Evolutionary conservation across 1,284 basidiomycete genomes (phyloP), one percentile per base, ranked within the genome.

Genomic region (Fomitopsis betulina): DNA sequence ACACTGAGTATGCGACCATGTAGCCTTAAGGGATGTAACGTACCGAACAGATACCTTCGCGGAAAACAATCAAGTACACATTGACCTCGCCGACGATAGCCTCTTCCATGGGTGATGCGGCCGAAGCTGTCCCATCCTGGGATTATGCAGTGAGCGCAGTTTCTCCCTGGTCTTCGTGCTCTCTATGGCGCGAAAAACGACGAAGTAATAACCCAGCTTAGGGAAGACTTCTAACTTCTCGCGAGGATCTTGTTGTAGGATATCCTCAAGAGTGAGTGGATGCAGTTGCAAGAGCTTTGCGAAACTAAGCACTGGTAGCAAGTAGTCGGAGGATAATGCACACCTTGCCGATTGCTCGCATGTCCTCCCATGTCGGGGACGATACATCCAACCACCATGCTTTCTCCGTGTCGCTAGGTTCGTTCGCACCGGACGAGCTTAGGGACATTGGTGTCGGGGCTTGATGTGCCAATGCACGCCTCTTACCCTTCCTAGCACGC

Each of bases 361-460:
- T 87, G 72, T 97, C 95, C 55, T 90, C 89, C 84, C 93, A 94
- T 0, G 87, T 89, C 1, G 96, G 95, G 65, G 89, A 95, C 19
- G 91, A 84, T 2, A 98, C 86, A 69, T 98, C 94, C 27, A 98
- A 75, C 86, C 94, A 98, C 96, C 95, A 98, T 12, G 91, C 87
- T 57, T 67, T 67, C 56, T 64, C 56, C 57, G 63, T 38, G 50
- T 58, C 59, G 42, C 56, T 52, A 53, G 7, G n/a, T 54, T 32
- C 57, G 13, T 5, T 38, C 0, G 32, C 56, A 1, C 47, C 49
- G 7, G 59, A 47, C 1, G 60, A 45, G 10, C 45, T 47, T 15
- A 9, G 43, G 2, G 45, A 49, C 9, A 59, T 38, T 2, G 47
- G 56, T 13, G 56, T 38, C 15, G 59, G 9, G 17, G 38, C 6